Conservation (phyloP, 805 yeast species). For the Osmozyma mogii region DNA sequence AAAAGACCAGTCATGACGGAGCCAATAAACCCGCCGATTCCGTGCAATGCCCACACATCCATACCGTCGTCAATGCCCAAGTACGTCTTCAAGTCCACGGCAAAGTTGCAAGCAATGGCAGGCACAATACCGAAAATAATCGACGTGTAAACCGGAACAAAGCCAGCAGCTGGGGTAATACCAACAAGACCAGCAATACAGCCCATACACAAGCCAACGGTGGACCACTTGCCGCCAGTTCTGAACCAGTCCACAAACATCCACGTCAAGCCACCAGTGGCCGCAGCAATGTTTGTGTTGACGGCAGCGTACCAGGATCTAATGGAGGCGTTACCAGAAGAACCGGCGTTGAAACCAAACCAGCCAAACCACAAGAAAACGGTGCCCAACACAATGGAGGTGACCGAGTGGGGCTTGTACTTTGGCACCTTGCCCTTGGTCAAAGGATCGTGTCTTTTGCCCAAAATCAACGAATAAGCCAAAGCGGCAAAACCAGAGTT, state of each 20-base stretch:
- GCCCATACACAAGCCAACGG: constrained; percentile 92
- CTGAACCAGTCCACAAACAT: constrained; percentile 83
- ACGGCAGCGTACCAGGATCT: constrained; percentile 92
- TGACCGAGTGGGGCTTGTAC: constrained; percentile 90
- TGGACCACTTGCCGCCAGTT: constrained; percentile 84
- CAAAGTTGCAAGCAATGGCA: constrained; percentile 72
- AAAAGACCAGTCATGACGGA: constrained; percentile 82
- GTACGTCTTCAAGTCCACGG: constrained; percentile 68
- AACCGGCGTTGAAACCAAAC: constrained; percentile 99
- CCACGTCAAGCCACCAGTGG: constrained; percentile 91
- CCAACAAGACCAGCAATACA: constrained; percentile 91
- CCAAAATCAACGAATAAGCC: constrained; percentile 85
- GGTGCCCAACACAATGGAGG: constrained; percentile 87
- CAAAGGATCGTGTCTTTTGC: constrained; percentile 83
- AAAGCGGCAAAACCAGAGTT: constrained; percentile 91
- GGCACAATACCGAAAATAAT: constrained; percentile 77
- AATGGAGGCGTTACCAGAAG: constrained; percentile 87
- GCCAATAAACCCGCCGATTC: constrained; percentile 87
- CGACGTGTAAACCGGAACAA: constrained; percentile 85
- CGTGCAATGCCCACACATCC: constrained; percentile 91
- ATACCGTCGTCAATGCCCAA: constrained; percentile 86
- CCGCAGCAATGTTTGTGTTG: constrained; percentile 91
- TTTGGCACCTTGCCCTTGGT: constrained; percentile 67
- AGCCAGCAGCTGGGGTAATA: constrained; percentile 96
- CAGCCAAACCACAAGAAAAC: constrained; percentile 97